phyloP scores from a whole-genome alignment of 805 yeast species.

The Wickerhamiella shivajii region DNA sequence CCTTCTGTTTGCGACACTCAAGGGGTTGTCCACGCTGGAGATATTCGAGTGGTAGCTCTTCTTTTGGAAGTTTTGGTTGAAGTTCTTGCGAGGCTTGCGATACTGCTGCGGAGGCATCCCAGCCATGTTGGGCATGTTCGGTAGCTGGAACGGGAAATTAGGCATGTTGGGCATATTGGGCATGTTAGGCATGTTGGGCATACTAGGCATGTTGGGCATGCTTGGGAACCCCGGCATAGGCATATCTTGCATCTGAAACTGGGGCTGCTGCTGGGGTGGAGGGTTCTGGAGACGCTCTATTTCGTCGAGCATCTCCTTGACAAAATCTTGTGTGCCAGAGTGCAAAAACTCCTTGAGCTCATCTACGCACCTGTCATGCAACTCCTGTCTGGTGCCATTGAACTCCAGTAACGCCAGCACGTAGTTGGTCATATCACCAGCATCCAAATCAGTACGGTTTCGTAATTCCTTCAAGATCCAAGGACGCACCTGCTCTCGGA shows the following conservation, averaged over 20 bases:
- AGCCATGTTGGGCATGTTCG: conserved; percentile 11
- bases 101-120: too few species aligned
- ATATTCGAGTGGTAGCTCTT: conserved; percentile 6
- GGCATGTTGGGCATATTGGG: conserved; percentile 1
- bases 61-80: conserved; percentile 4
- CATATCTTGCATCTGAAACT: not conserved
- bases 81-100: too few species aligned
- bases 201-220: conserved; percentile 5
- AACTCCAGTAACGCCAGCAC: conserved; percentile 30
- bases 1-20: conserved; percentile 20
- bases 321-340: conserved; percentile 23
- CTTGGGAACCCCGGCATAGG: conserved; percentile 6
- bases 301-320: conserved; percentile 23
- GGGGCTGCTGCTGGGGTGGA: conserved; percentile 8
- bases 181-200: conserved; percentile 4
- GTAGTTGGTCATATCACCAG: conserved; percentile 32
- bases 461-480: conserved; percentile 21
- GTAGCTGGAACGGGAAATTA: not conserved
- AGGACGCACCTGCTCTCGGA: conserved; percentile 14
- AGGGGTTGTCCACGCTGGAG: conserved; percentile 15
- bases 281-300: conserved; percentile 15
- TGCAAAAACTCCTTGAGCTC: conserved; percentile 31
- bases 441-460: conserved; percentile 28
- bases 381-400: conserved; percentile 25
- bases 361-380: conserved; percentile 21